Evolutionary conservation across 2,329 filamentous ascomycete species (phyloP).

Genomic region (Scleromitrula shiraiana): DNA sequence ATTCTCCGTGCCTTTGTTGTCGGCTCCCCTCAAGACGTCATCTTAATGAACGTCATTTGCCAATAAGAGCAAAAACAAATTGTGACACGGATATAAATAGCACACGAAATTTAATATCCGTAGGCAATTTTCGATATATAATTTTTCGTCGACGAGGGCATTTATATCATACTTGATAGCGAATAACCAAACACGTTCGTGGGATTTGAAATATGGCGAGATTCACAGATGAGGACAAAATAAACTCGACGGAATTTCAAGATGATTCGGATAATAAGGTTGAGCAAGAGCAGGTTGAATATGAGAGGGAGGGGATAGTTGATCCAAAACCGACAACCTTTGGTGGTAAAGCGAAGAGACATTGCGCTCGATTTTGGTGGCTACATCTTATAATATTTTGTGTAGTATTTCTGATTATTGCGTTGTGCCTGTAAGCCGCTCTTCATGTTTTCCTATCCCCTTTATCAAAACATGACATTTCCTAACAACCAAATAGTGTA

Average conservation of each 20-base stretch:
- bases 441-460: not conserved
- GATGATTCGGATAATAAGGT: constrained; percentile 6
- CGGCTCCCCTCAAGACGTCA: too few species aligned
- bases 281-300: constrained; percentile 1
- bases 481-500: constrained; percentile 33
- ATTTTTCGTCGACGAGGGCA: too few species aligned
- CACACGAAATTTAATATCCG: too few species aligned
- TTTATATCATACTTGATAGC: too few species aligned
- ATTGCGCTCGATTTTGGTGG: constrained; percentile 43
- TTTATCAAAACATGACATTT: not conserved
- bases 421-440: constrained; percentile 45
- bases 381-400: constrained; percentile 42
- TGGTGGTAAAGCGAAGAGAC: constrained; percentile 24
- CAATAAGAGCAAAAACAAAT: too few species aligned
- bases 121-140: too few species aligned
- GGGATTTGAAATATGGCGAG: too few species aligned
- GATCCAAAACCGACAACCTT: constrained; percentile 2
- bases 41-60: too few species aligned
- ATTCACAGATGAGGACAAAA: too few species aligned
- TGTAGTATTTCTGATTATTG: constrained; percentile 42
- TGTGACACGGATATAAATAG: too few species aligned
- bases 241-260: not conserved
- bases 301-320: not conserved
- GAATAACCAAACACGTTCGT: too few species aligned
- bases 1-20: too few species aligned